Evolutionary conservation across 805 yeast species (phyloP), one percentile per base, ranked within the genome.

Genomic region (Ascoidea asiatica): DNA sequence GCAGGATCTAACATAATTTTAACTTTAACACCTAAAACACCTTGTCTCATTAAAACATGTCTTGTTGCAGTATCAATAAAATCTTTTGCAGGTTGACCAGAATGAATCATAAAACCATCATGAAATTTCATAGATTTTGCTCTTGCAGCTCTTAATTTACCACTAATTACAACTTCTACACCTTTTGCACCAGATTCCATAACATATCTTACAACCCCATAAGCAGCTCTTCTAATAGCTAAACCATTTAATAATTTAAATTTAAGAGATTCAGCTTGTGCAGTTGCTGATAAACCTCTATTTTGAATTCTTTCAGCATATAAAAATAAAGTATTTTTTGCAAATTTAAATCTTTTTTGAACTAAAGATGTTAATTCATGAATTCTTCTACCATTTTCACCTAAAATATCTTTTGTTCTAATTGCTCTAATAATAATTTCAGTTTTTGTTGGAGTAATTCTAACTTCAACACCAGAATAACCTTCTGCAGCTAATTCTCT

Each of bases 151-250:
- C 97, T 87, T 71, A 94, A 83, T 78, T 92, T 92, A 82, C 98
- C 98, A 61, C 97, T 88, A 67, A 92, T 85, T 63, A 92, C 97
- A 71, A 92, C 98, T 80, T 92, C 98, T 67, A 94, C 96, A 89
- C 98, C 98, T 86, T 92, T 92, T 69, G 98, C 98, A 75, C 98
- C 98, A 56, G 97, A 87, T 73, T 89, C 97, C 96, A 92, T 92
- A 66, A 94, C 96, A 82, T 79, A 86, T 80, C 98, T 88, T 75
- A 92, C 94, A 61, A 92, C 97, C 87, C 97, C 97, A 87, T 92
- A 92, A 64, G 97, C 97, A 62, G 98, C 98, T 79, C 98, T 87
- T 80, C 98, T 88, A 78, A 92, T 88, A 66, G 97, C 95, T 67
- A 92, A 82, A 79, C 98, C 98, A 76, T 83, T 84, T 67, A 92